Percentiles rank a stretch among this genome's conserved stretches.
phyloP scores from a whole-genome alignment of 75 land plant genomes.

The Azolla pinnata region DNA sequence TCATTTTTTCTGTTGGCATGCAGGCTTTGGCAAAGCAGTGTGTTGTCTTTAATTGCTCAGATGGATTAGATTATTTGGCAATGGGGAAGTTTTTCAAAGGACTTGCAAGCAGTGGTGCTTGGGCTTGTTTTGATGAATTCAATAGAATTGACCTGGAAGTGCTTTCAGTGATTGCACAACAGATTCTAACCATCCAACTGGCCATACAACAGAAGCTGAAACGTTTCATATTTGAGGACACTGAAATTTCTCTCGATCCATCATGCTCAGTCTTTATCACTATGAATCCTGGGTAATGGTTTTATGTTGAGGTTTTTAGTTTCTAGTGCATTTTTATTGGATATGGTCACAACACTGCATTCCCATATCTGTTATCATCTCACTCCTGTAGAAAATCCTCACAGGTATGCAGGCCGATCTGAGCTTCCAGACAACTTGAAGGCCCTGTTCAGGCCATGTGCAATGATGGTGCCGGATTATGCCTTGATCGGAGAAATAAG shows the following conservation, averaged over 20 bases:
- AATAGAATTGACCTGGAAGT: constrained; percentile 32
- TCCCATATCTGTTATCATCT: too few species aligned
- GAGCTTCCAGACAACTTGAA: constrained; percentile 34
- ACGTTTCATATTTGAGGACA: constrained; percentile 31
- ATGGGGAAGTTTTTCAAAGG: constrained; percentile 41
- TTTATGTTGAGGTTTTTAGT: constrained; percentile 1
- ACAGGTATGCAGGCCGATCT: constrained; percentile 33
- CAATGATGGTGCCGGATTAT: constrained; percentile 39
- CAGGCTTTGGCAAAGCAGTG: constrained; percentile 36
- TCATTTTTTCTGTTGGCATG: neutral
- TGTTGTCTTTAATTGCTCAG: constrained; percentile 35
- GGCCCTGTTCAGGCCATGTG: constrained; percentile 34
- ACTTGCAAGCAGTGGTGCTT: constrained; percentile 31
- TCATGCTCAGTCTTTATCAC: constrained; percentile 35
- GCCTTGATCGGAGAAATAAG: constrained; percentile 34
- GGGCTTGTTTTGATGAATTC: constrained; percentile 36
- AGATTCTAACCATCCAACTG: constrained; percentile 28
- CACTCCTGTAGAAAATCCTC: too few species aligned
- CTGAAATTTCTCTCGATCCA: constrained; percentile 26
- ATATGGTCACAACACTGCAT: too few species aligned
- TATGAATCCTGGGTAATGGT: constrained; percentile 39
- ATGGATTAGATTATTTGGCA: constrained; percentile 31
- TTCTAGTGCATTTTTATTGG: too few species aligned
- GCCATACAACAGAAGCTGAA: constrained; percentile 32
- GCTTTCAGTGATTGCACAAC: constrained; percentile 30